Percentiles rank a stretch among this genome's conserved stretches.
Conservation (phyloP, 495 filamentous ascomycete genomes). For the Lophiotrema nucula region DNA sequence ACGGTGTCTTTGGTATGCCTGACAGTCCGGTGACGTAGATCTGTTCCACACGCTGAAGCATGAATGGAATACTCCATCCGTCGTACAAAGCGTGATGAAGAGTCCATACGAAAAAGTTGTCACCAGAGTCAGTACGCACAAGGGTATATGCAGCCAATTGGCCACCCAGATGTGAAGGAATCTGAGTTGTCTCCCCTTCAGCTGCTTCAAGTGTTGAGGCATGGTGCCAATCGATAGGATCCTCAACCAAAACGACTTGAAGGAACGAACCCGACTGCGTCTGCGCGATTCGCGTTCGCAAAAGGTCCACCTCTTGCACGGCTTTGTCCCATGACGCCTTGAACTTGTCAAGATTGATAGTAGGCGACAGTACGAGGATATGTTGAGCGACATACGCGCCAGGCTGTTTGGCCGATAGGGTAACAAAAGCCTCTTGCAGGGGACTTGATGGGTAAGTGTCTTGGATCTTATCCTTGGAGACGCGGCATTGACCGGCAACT, state of each 20-base stretch:
- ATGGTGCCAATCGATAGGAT: constrained; percentile 27
- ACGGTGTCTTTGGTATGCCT: constrained; percentile 14
- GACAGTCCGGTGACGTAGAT: constrained; percentile 28
- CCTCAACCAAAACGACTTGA: constrained; percentile 31
- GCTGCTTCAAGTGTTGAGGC: constrained; percentile 9
- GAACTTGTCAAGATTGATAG: constrained; percentile 47
- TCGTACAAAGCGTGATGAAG: constrained; percentile 43
- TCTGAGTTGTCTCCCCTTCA: background rate
- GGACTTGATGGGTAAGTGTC: constrained; percentile 61
- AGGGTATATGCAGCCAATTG: constrained; percentile 25
- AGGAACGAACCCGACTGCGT: constrained; percentile 21
- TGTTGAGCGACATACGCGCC: constrained; percentile 47
- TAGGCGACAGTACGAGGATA: constrained; percentile 44
- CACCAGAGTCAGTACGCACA: constrained; percentile 3
- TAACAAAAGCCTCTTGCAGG: constrained; percentile 53
- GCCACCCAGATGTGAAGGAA: constrained; percentile 13
- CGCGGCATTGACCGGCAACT: constrained; percentile 45
- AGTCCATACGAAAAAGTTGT: constrained; percentile 36
- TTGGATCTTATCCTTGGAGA: constrained; percentile 46
- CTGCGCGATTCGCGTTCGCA: constrained; percentile 48
- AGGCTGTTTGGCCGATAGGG: constrained; percentile 44
- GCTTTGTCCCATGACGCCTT: constrained; percentile 49
- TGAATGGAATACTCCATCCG: constrained; percentile 28
- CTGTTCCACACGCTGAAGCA: constrained; percentile 22
- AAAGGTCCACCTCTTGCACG: constrained; percentile 36